Evolutionary conservation across 2,329 filamentous ascomycete species (phyloP).

Genomic region (Fonsecaea multimorphosa): DNA sequence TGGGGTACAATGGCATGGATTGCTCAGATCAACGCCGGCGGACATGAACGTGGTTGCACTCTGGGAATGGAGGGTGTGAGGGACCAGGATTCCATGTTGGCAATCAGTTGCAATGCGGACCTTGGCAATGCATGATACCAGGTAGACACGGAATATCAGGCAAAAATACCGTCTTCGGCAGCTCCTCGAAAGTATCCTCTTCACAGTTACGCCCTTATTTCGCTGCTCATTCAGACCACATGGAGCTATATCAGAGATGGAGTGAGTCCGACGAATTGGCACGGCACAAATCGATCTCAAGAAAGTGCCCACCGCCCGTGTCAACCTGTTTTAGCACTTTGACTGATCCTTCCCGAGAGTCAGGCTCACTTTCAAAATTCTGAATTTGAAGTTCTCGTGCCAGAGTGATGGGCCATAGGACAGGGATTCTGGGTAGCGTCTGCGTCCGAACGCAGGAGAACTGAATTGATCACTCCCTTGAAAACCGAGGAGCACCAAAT

Average conservation of each 20-base stretch:
- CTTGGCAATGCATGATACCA: slow-evolving; percentile 20
- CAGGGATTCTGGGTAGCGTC: background rate
- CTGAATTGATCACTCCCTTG: slow-evolving; percentile 9
- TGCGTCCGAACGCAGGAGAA: background rate
- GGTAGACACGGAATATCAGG: background rate
- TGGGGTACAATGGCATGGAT: slow-evolving; percentile 7
- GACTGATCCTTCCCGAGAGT: background rate
- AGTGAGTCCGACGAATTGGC: background rate
- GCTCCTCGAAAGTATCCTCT: background rate
- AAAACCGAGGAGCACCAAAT: background rate
- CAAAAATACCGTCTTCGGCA: background rate
- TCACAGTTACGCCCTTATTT: background rate
- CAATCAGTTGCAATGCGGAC: slow-evolving; percentile 3
- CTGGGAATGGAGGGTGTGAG: background rate
- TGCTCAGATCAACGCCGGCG: slow-evolving; percentile 2
- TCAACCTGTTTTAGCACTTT: background rate
- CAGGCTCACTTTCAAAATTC: slow-evolving; percentile 2
- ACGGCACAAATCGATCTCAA: background rate
- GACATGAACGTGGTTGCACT: background rate
- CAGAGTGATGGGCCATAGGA: background rate
- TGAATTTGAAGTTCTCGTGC: background rate
- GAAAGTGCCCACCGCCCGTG: background rate
- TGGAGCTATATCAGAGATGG: background rate
- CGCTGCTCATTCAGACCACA: background rate
- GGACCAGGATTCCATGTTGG: background rate